These are phyloP conservation scores for Daldinia concentrica DNA, from an alignment of 495 filamentous ascomycete species.

Conservation along the genomic window DNA sequence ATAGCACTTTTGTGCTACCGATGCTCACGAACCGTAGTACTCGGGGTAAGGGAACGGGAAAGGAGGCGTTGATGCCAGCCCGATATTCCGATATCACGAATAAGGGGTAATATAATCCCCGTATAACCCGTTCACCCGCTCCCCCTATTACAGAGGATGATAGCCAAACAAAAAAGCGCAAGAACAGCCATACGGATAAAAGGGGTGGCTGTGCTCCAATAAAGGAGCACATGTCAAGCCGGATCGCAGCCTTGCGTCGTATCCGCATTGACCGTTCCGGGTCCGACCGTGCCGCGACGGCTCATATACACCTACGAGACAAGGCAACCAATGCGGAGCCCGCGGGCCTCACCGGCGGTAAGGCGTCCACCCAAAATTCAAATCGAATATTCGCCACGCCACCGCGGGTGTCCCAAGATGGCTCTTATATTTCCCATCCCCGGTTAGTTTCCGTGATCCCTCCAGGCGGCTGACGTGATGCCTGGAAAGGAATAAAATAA, in stretches of 20 bases:
- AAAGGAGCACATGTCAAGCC: background rate
- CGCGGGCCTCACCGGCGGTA: conserved; percentile 33
- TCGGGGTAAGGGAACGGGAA: background rate
- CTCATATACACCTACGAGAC: background rate
- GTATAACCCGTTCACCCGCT: background rate
- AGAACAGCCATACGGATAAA: background rate
- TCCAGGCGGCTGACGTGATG: conserved; percentile 13
- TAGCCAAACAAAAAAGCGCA: background rate
- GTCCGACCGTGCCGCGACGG: background rate
- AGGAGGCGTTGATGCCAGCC: background rate
- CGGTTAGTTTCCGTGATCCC: background rate
- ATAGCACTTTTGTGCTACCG: background rate
- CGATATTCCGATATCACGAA: background rate
- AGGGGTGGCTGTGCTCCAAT: background rate
- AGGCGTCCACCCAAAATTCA: background rate
- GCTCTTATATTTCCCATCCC: background rate
- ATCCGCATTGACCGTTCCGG: background rate
- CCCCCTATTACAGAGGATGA: background rate
- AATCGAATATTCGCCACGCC: conserved; percentile 12
- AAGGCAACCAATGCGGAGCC: conserved; percentile 25
- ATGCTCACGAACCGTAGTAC: background rate
- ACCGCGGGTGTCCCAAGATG: background rate
- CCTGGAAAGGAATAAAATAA: background rate
- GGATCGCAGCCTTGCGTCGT: background rate
- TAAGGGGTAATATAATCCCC: background rate